Base-by-base conservation (phyloP, 495 filamentous ascomycete species). In the Tetracladium marchalianum region DNA sequence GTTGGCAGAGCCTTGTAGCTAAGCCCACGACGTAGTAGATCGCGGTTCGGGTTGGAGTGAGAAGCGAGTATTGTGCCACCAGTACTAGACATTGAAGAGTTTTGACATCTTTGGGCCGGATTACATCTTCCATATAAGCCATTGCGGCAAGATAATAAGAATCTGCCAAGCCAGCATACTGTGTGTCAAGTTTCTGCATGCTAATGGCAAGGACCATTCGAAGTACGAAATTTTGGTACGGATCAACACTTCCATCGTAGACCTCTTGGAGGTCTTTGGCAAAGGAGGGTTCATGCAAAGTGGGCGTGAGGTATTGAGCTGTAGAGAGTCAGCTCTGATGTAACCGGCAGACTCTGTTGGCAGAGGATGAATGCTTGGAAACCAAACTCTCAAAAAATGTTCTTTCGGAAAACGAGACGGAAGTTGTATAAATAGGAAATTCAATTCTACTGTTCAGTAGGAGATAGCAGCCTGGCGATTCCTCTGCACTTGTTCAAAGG, bases 151-250 rank as follows among this genome's bases (percentile, higher is more conserved):
- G 75, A 56, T 94, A 97, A 64, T 89, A 95, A 54, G 84, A 85
- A 61, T 97, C 89, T 31, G 90, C 90, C 32, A 95, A 70, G 37
- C 85, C 85, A 32, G 86, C 85, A 60, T 85, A 95, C 39, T 77
- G 76, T 6, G 64, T 47, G 57, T 86, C 85, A 52, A 94, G 68
- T 60, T 88, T 93, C 58, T 95, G 89, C 69, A 95, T 79, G 61
- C 84, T 87, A 52, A 94, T 92, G 2, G 90, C 90, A 56, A 95
- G 75, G 22, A 93, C 87, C 77, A 95, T 85, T 45, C 85, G 81
- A 33, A 90, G 59, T 36, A 87, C 76, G 53, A 95, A 97, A 45
- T 90, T 87, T 52, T 89, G 75, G 60, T 85, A 87, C 3, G 87
- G 75, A 58, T 92, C 84, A 8, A 63, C 69, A 11, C 81, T 83